These are phyloP conservation scores for Isochrysis galbana DNA, from an alignment of 78 protist genomes.

Conservation along the genomic window DNA sequence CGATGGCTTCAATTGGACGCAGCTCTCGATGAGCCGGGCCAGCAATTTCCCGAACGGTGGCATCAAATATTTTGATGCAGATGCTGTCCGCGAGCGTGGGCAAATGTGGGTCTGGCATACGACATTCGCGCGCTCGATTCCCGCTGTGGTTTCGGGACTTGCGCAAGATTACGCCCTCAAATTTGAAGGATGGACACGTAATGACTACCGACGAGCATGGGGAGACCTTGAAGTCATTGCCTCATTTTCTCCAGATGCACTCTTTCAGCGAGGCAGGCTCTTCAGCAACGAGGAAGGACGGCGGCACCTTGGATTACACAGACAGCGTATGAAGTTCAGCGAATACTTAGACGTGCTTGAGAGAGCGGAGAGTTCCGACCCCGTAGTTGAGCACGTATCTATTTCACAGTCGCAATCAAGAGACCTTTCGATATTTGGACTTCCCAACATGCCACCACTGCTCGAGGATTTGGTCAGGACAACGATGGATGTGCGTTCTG, in stretches of 20 bases:
- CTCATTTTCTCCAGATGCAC: background rate
- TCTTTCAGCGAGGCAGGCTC: background rate
- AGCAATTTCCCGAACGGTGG: background rate
- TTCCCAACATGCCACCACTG: no score
- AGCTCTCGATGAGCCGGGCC: background rate
- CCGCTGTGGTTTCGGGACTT: background rate
- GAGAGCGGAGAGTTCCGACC: no score
- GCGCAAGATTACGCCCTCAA: background rate
- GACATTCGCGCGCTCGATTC: background rate
- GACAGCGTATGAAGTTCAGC: no score
- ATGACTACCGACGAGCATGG: background rate
- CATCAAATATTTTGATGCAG: background rate
- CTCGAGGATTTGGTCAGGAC: no score
- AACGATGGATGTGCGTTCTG: no score
- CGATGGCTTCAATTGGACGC: slow-evolving; percentile 15
- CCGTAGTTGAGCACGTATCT: no score
- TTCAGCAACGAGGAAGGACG: no score
- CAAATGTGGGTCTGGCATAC: background rate
- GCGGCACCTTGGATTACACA: no score
- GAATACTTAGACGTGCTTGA: no score
- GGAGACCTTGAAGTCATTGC: background rate
- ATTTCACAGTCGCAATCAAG: no score
- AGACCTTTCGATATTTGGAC: no score
- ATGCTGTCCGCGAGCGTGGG: background rate
- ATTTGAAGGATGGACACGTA: background rate